A percentile compares a stretch with the other conserved stretches of the same genome.
Evolutionary conservation across 352 stramenopile species (phyloP).

Genomic region (Thraustochytrium sp.): DNA sequence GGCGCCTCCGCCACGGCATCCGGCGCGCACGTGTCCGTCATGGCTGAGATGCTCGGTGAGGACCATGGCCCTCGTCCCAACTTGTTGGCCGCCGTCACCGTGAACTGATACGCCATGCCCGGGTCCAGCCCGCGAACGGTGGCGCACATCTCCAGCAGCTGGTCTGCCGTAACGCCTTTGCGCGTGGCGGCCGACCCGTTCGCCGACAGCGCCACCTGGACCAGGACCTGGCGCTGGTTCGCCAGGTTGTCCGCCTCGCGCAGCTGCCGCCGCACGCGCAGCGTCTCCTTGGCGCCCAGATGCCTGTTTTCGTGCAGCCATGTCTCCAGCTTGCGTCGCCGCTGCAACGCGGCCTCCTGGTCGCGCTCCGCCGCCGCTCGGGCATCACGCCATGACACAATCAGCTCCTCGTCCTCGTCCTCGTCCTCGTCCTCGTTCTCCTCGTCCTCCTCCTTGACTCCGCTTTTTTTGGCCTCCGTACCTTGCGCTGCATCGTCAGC

Average conservation of each 20-base stretch:
- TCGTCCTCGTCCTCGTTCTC: too few species aligned
- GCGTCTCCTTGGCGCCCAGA: constrained; percentile 32
- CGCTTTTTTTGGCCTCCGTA: too few species aligned
- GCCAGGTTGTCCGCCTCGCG: not conserved
- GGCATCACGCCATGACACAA: not conserved
- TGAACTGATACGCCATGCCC: constrained; percentile 34
- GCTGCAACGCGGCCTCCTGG: not conserved
- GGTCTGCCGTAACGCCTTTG: not conserved
- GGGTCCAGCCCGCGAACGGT: not conserved
- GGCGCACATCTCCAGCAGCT: constrained; percentile 12
- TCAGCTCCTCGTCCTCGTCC: not conserved
- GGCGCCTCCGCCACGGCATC: not conserved
- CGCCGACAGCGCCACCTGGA: not conserved
- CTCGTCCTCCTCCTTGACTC: too few species aligned
- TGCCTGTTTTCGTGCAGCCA: constrained; percentile 25
- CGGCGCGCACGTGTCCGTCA: not conserved
- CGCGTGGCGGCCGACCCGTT: not conserved
- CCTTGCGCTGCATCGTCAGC: too few species aligned
- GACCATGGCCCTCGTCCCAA: not conserved
- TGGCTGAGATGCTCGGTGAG: not conserved
- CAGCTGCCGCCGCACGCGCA: constrained; percentile 11
- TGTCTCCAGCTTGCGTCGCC: not conserved
- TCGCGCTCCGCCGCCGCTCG: not conserved
- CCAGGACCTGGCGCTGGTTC: not conserved
- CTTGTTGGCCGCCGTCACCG: not conserved